phyloP scores from a whole-genome alignment of 768 basidiomycete species.

The Dendrothele bispora region DNA sequence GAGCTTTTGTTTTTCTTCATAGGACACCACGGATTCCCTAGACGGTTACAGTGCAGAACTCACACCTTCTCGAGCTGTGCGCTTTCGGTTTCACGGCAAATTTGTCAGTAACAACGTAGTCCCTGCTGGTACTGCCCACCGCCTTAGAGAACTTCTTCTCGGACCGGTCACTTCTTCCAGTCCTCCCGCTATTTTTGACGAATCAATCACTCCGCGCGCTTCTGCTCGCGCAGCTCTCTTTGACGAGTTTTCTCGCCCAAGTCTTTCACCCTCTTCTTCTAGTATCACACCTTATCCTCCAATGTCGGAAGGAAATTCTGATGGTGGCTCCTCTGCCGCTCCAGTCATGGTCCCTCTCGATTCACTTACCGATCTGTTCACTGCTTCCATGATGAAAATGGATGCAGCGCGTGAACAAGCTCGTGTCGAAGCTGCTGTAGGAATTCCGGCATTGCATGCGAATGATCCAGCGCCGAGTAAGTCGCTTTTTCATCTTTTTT shows the following conservation, averaged over 20 bases:
- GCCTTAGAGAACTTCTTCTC: too few species aligned
- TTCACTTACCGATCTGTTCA: too few species aligned
- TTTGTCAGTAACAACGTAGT: too few species aligned
- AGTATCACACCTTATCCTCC: too few species aligned
- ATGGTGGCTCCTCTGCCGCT: not conserved
- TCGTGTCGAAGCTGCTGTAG: not conserved
- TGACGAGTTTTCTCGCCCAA: not conserved
- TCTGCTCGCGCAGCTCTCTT: not conserved
- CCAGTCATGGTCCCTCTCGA: too few species aligned
- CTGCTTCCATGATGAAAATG: too few species aligned
- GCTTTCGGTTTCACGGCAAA: not conserved
- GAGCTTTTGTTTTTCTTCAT: conserved; percentile 1
- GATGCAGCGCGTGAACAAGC: too few species aligned
- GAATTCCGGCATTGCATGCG: not conserved
- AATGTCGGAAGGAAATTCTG: not conserved
- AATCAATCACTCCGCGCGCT: not conserved
- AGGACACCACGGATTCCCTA: conserved; percentile 6
- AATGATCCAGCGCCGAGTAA: not conserved
- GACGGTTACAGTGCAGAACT: not conserved
- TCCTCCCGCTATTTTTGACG: too few species aligned
- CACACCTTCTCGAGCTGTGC: not conserved
- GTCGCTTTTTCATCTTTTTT: conserved; percentile 1
- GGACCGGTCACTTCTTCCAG: too few species aligned
- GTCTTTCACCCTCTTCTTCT: not conserved
- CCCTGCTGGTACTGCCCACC: too few species aligned